These are phyloP conservation scores for Zoysia matrella DNA, from an alignment of 202 grass and related monocot species.

Conservation along the genomic window DNA sequence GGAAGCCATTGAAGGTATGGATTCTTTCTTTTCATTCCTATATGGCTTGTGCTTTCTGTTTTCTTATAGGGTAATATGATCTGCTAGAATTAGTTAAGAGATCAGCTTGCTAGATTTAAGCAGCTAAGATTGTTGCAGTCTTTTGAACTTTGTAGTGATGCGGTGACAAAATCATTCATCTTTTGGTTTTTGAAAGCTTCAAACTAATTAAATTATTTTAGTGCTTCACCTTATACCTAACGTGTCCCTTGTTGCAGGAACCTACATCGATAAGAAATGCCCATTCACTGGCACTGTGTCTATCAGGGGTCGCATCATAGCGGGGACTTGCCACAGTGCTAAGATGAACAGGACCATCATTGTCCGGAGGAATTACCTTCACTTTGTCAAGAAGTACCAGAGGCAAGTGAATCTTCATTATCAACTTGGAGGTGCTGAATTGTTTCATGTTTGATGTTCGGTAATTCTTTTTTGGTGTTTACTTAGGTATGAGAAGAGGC, in stretches of 20 bases:
- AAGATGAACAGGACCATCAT: conserved; percentile 78
- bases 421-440: background rate
- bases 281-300: background rate
- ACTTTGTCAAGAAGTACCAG: conserved; percentile 77
- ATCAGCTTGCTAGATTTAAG: background rate
- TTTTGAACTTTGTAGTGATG: too few relatives aligned
- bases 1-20: too few relatives aligned
- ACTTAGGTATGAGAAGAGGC: conserved; percentile 31
- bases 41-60: background rate
- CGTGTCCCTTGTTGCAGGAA: too few relatives aligned
- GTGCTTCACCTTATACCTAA: background rate
- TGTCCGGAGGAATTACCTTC: conserved; percentile 69
- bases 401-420: conserved; percentile 39
- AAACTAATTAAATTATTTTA: background rate
- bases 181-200: background rate
- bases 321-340: conserved; percentile 73
- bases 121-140: background rate
- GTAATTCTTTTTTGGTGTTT: conserved; percentile 14
- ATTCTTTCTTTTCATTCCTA: background rate
- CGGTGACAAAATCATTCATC: background rate
- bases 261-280: too few relatives aligned
- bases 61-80: background rate
- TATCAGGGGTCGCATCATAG: conserved; percentile 67
- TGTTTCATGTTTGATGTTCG: background rate
- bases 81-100: background rate